A percentile compares a stretch with the other conserved stretches of the same genome.
Conservation (phyloP, 148 eudicot genomes). For the Chenopodium berlandieri region DNA sequence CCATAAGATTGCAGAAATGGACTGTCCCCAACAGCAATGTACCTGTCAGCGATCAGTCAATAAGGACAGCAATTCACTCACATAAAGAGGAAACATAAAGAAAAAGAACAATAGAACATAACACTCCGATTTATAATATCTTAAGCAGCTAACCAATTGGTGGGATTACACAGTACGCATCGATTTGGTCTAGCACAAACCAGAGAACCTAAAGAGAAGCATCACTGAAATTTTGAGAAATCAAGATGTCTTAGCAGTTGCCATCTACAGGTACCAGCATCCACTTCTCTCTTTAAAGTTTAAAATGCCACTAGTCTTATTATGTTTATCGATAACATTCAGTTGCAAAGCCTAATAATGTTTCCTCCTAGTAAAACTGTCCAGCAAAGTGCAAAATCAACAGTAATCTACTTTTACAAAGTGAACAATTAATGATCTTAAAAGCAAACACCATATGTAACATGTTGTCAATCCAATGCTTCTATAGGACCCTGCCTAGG, state of each 20-base stretch:
- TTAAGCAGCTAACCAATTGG: neutral
- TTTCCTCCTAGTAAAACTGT: neutral
- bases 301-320: neutral
- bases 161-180: neutral
- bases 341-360: neutral
- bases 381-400: too few relatives aligned
- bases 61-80: neutral
- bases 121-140: neutral
- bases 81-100: neutral
- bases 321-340: neutral
- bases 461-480: neutral
- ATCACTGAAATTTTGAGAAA: neutral
- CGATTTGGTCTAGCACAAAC: neutral
- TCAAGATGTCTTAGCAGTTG: neutral
- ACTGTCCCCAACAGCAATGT: conserved; percentile 78
- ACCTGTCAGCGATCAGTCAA: conserved; percentile 42
- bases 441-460: neutral
- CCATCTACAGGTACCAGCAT: neutral
- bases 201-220: neutral
- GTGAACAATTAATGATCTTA: neutral
- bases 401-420: too few relatives aligned
- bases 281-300: neutral
- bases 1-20: conserved; percentile 74
- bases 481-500: neutral
- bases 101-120: neutral